A percentile compares a stretch with the other conserved stretches of the same genome.
These are phyloP conservation scores for Daldinia eschscholtzii DNA, from an alignment of 2,329 filamentous ascomycete species.

Conservation along the genomic window DNA sequence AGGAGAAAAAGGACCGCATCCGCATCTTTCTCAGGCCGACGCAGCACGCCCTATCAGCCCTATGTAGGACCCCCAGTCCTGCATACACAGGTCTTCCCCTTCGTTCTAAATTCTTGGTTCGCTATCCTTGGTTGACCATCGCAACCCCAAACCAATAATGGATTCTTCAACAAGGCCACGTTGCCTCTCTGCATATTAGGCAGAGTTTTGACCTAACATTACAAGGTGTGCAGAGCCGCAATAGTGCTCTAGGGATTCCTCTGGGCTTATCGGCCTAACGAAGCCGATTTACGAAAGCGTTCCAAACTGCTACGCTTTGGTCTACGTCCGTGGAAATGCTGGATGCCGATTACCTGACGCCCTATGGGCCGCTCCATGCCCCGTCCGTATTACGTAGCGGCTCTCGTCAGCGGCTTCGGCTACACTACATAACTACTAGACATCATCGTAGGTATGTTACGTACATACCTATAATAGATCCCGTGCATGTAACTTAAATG, in stretches of 20 bases:
- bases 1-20: slow-evolving; percentile 8
- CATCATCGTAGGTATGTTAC: not conserved
- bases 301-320: not conserved
- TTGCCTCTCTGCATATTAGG: slow-evolving; percentile 20
- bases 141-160: slow-evolving; percentile 7
- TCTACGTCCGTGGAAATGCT: slow-evolving; percentile 14
- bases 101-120: slow-evolving; percentile 14
- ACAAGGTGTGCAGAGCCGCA: slow-evolving; percentile 26
- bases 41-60: slow-evolving; percentile 35
- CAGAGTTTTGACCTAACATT: slow-evolving; percentile 5
- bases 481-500: slow-evolving; percentile 1
- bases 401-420: slow-evolving; percentile 34
- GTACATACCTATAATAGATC: not conserved
- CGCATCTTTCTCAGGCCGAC: slow-evolving; percentile 19
- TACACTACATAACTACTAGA: not conserved
- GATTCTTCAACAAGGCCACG: slow-evolving; percentile 35
- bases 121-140: slow-evolving; percentile 10
- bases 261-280: slow-evolving; percentile 37
- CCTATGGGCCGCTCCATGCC: slow-evolving; percentile 18
- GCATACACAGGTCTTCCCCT: slow-evolving; percentile 23
- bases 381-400: slow-evolving; percentile 22
- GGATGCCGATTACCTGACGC: not conserved
- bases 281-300: not conserved
- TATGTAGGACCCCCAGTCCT: slow-evolving; percentile 31
- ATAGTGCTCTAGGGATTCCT: slow-evolving; percentile 23